Conservation (phyloP, 495 filamentous ascomycete genomes). For the Cryomyces antarcticus region DNA sequence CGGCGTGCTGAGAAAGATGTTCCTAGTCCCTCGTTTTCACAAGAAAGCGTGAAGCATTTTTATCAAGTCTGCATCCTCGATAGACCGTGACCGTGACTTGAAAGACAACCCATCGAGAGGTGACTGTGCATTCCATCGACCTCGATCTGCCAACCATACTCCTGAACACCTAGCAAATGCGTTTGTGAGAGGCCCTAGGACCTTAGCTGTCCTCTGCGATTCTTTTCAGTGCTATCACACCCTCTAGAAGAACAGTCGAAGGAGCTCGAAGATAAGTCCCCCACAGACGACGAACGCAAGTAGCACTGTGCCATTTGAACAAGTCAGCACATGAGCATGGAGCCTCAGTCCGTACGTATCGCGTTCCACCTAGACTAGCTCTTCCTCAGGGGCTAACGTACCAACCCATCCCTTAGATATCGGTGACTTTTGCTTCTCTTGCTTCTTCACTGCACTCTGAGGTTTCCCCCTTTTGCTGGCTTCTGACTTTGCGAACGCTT, state of each 20-base stretch:
- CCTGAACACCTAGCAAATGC: too few relatives aligned
- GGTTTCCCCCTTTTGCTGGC: slow-evolving; percentile 69
- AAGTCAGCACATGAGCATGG: background rate
- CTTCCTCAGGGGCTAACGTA: slow-evolving; percentile 25
- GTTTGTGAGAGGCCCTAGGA: too few relatives aligned
- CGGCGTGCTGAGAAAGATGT: too few relatives aligned
- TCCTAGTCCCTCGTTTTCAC: too few relatives aligned
- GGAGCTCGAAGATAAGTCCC: slow-evolving; percentile 61
- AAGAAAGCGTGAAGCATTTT: too few relatives aligned
- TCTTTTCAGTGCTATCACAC: background rate
- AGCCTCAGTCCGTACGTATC: too few relatives aligned
- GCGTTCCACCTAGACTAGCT: background rate
- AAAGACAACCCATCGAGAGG: too few relatives aligned
- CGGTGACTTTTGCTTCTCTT: slow-evolving; percentile 48
- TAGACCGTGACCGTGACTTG: too few relatives aligned
- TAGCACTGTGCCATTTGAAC: slow-evolving; percentile 30
- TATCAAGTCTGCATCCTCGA: too few relatives aligned
- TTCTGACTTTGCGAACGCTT: slow-evolving; percentile 61
- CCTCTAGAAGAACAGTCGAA: slow-evolving; percentile 47
- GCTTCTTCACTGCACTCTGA: slow-evolving; percentile 44
- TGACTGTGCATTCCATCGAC: too few relatives aligned
- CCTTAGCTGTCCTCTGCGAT: too few relatives aligned
- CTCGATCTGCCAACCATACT: too few relatives aligned
- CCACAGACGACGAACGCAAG: slow-evolving; percentile 72
- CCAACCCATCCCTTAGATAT: slow-evolving; percentile 68